phyloP scores from a whole-genome alignment of 2,329 filamentous ascomycete genomes.

The Beauveria medogensis region DNA sequence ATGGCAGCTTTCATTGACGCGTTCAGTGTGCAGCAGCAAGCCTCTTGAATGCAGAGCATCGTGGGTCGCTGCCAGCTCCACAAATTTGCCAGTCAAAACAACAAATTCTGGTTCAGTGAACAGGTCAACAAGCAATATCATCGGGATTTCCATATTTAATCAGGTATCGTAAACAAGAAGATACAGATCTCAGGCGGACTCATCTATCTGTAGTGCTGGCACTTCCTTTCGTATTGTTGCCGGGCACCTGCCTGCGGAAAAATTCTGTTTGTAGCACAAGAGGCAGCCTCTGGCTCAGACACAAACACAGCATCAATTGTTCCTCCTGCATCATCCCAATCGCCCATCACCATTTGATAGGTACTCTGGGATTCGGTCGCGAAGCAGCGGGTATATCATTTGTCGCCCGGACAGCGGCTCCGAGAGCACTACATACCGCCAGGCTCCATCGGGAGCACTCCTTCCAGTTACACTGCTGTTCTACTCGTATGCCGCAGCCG shows the following conservation, averaged over 20 bases:
- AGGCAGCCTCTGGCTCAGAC: background rate
- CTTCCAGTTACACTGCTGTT: constrained; percentile 5
- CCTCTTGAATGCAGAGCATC: background rate
- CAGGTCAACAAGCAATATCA: background rate
- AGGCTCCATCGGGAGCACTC: background rate
- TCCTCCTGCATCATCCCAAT: background rate
- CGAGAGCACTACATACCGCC: background rate
- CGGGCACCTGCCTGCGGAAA: background rate
- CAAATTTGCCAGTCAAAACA: background rate
- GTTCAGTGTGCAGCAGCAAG: background rate
- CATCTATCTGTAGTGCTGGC: background rate
- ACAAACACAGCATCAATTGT: constrained; percentile 1
- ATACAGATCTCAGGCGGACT: background rate
- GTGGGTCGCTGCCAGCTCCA: background rate
- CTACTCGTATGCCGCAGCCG: background rate
- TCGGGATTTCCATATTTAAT: background rate
- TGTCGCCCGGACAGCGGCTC: background rate
- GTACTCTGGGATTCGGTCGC: background rate
- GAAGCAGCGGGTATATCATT: background rate
- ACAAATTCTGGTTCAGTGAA: background rate
- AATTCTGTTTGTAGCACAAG: constrained; percentile 8
- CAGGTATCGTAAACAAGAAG: background rate
- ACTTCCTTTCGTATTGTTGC: background rate
- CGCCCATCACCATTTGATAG: background rate
- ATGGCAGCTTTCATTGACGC: no score